A percentile compares a stretch with the other conserved stretches of the same genome.
Conservation (phyloP, 2,329 filamentous ascomycete genomes). For the Boeremia lycopersici region DNA sequence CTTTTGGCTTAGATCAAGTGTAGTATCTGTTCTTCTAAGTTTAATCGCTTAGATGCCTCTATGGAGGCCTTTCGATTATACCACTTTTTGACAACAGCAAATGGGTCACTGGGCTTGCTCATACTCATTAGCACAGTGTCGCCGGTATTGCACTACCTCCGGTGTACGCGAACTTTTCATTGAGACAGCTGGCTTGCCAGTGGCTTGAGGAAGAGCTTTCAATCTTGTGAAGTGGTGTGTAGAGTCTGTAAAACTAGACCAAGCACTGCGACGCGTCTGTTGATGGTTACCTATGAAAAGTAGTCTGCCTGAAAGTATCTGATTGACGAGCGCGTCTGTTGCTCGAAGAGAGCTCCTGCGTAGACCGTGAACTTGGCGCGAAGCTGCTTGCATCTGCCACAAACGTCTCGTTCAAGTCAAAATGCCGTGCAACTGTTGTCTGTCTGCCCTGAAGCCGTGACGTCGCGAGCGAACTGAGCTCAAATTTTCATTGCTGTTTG, state of each 20-base stretch:
- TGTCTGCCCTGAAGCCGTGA: constrained; percentile 11
- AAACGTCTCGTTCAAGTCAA: not conserved
- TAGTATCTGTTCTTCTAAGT: constrained; percentile 17
- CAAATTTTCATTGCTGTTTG: constrained; percentile 19
- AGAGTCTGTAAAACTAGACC: not conserved
- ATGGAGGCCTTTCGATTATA: not conserved
- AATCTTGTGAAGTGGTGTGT: not conserved
- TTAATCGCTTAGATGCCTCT: constrained; percentile 14
- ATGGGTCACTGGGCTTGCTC: constrained; percentile 18
- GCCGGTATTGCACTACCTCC: constrained; percentile 29
- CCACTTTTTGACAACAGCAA: constrained; percentile 23
- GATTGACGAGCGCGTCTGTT: not conserved
- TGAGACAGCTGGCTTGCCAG: constrained; percentile 56
- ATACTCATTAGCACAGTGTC: constrained; percentile 28
- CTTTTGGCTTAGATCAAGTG: constrained; percentile 23
- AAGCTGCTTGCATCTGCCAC: not conserved
- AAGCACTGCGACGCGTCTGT: not conserved
- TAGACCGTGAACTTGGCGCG: not conserved
- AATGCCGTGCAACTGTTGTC: not conserved
- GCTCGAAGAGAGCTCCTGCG: not conserved
- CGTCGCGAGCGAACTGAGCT: constrained; percentile 10
- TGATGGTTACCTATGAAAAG: not conserved
- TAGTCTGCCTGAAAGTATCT: not conserved
- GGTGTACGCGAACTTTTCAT: constrained; percentile 57
- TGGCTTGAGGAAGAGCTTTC: constrained; percentile 60